Evolutionary conservation across 805 yeast genomes (phyloP), one percentile per base, ranked within the genome.

Genomic region (Suhomyces kilbournensis): DNA sequence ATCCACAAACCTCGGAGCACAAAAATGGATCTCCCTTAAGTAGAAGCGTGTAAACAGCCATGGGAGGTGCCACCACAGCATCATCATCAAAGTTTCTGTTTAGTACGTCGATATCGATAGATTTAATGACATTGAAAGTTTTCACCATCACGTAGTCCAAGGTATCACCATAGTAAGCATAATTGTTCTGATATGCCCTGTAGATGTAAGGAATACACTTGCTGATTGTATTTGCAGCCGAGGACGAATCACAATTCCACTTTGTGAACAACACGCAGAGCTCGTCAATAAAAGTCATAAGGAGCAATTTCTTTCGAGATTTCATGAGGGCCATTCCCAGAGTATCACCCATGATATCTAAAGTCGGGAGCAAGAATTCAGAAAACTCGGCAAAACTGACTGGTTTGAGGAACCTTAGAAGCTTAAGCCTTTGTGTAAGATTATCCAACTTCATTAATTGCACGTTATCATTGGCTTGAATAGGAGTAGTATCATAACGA

Each of bases 1-100:
- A 80, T 1, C 74, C 75, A 57, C 84, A 78, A 0, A 74, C 50
- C 26, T 70, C 76, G 3, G 85, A 78, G 2, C 78, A 63, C 3
- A 79, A 55, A 1, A 76, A 54, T 7, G 86, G 78, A 53, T 78
- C 76, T 15, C 69, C 62, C 3, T 75, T 64, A 39, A 81, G 70
- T 5, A 79, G 57, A 2, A 78, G 56, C 3, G 65, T 55, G 50
- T 76, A 76, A 0, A 70, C 55, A 2, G 80, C 50, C 1, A 71
- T 46, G 0, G 80, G 77, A 0, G 80, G 78, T 0, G 76, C 56
- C 1, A 78, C 65, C 12, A 79, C 50, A 30, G 59, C 28, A 6
- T 32, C 32, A 7, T 60, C 60, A 10, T 52, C 49, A 32, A 57
- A 50, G 26, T 48, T 26, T 9, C 45, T 47, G 14, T 46, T 51